phyloP scores from a whole-genome alignment of 108 stramenopile species.

The Nitzschia palea region DNA sequence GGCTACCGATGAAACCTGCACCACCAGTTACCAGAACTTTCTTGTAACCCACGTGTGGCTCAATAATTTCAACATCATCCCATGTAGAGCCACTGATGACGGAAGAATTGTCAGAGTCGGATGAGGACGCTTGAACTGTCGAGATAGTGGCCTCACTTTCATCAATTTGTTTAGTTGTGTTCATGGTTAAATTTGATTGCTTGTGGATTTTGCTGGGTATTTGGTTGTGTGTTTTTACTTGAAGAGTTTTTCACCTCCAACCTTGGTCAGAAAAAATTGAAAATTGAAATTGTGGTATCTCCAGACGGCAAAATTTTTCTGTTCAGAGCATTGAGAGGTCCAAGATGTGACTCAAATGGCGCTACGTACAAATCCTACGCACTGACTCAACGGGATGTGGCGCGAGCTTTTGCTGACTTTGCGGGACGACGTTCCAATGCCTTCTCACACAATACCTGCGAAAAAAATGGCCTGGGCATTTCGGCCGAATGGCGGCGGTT shows the following conservation, averaged over 20 bases:
- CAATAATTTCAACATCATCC: conserved; percentile 41
- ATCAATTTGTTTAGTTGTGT: background rate
- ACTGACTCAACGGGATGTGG: too few relatives aligned
- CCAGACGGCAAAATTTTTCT: background rate
- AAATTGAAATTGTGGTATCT: background rate
- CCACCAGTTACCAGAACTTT: conserved; percentile 97
- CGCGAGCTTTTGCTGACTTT: too few relatives aligned
- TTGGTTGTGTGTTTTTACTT: background rate
- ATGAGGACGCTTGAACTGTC: background rate
- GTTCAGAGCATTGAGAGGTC: conserved; percentile 6
- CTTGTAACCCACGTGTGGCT: conserved; percentile 78
- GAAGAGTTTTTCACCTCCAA: too few relatives aligned
- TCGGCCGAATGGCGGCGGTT: too few relatives aligned
- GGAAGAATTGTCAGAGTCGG: conserved; percentile 5
- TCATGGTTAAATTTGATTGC: background rate
- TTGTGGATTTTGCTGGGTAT: background rate
- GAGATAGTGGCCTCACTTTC: conserved; percentile 3
- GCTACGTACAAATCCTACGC: too few relatives aligned
- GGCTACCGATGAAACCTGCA: conserved; percentile 96
- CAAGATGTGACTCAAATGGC: background rate
- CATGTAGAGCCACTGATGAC: conserved; percentile 9
- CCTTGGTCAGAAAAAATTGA: too few relatives aligned
- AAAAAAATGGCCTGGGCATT: too few relatives aligned
- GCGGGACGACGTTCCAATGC: too few relatives aligned
- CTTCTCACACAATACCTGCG: too few relatives aligned